phyloP scores from a whole-genome alignment of 352 stramenopile genomes.

The Phytophthora lateralis region DNA sequence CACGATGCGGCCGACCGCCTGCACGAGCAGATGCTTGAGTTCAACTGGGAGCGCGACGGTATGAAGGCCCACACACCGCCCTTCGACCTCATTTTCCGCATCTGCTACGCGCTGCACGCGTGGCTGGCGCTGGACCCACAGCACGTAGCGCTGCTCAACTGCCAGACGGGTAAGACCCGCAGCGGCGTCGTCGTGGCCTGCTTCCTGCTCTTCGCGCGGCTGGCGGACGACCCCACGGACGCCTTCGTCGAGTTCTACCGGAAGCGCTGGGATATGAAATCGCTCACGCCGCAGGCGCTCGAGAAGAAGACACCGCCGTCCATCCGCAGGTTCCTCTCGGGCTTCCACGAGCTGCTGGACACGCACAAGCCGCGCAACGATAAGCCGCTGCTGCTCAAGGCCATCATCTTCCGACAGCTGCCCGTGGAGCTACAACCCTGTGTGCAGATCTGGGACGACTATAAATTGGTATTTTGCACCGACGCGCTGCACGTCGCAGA shows the following conservation, averaged over 20 bases:
- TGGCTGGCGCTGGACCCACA: constrained; percentile 85
- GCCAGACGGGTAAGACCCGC: constrained; percentile 92
- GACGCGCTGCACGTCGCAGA: constrained; percentile 29
- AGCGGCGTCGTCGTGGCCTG: constrained; percentile 93
- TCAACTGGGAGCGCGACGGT: constrained; percentile 78
- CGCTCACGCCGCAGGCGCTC: constrained; percentile 65
- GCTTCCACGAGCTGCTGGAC: constrained; percentile 70
- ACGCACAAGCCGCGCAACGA: constrained; percentile 60
- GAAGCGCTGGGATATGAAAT: constrained; percentile 78
- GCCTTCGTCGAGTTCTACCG: constrained; percentile 93
- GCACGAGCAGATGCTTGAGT: constrained; percentile 86
- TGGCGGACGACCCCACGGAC: constrained; percentile 71
- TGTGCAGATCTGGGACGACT: constrained; percentile 87
- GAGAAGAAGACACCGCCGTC: constrained; percentile 74
- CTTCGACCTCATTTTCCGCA: constrained; percentile 86
- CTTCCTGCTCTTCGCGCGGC: constrained; percentile 90
- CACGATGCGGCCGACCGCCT: constrained; percentile 46
- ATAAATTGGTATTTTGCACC: constrained; percentile 72
- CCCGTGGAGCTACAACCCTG: constrained; percentile 77
- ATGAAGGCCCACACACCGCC: constrained; percentile 87
- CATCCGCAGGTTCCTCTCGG: constrained; percentile 70
- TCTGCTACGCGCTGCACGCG: constrained; percentile 93
- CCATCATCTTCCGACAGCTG: constrained; percentile 73
- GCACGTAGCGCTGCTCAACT: constrained; percentile 91
- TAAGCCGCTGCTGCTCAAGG: constrained; percentile 76